Evolutionary conservation across 2,329 filamentous ascomycete species (phyloP).

Genomic region (Penicillium sp.): DNA sequence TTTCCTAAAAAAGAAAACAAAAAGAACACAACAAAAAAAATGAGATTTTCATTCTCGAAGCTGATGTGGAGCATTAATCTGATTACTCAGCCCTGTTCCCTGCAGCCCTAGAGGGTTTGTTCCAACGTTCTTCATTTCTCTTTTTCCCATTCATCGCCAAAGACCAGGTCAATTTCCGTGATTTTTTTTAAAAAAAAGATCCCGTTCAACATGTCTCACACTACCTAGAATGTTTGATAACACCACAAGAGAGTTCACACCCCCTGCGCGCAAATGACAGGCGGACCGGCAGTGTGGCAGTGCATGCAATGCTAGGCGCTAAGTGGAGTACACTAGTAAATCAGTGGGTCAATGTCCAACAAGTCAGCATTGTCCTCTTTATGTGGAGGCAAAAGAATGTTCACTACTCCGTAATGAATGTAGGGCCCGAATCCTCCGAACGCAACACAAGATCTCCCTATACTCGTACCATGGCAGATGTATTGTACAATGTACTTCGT

Average conservation of each 20-base stretch:
- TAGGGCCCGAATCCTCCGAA: constrained; percentile 18
- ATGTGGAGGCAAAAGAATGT: constrained; percentile 28
- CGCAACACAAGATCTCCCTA: constrained; percentile 1
- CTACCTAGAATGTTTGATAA: neutral
- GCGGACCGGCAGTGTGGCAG: constrained; percentile 31
- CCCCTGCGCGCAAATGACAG: constrained; percentile 23
- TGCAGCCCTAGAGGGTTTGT: constrained; percentile 12
- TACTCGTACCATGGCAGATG: neutral
- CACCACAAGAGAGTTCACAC: neutral
- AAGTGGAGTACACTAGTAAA: constrained; percentile 28
- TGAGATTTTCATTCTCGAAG: constrained; percentile 18
- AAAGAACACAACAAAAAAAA: neutral
- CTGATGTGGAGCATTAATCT: constrained; percentile 19
- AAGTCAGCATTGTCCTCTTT: constrained; percentile 23
- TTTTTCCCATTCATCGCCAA: neutral
- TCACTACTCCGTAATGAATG: constrained; percentile 15
- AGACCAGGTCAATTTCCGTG: neutral
- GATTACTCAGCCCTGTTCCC: constrained; percentile 19
- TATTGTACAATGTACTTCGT: neutral
- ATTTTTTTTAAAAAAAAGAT: neutral
- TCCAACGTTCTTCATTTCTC: constrained; percentile 7
- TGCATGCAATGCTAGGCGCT: constrained; percentile 27
- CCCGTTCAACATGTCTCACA: neutral
- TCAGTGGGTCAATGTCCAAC: constrained; percentile 23
- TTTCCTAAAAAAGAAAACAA: neutral